phyloP scores from a whole-genome alignment of 139 green algal genomes.

The Chlamydomonas schloesseri region DNA sequence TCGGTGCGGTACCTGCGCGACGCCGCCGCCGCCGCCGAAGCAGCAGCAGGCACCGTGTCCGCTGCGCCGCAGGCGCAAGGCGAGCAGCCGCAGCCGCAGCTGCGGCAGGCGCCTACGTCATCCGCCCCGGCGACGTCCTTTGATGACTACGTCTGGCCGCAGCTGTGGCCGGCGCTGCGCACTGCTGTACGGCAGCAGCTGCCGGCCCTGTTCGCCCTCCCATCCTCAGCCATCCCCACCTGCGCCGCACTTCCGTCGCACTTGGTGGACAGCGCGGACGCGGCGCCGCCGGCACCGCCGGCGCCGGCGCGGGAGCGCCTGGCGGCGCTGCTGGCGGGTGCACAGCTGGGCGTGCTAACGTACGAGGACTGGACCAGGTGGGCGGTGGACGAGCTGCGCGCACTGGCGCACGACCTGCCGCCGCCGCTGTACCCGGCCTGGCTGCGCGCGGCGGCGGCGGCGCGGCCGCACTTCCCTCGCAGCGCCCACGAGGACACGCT shows the following conservation, averaged over 20 bases:
- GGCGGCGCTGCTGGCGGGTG: not conserved
- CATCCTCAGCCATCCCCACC: not conserved
- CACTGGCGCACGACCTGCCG: constrained; percentile 3
- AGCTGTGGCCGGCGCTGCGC: constrained; percentile 23
- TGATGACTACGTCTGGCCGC: not conserved
- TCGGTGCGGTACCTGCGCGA: not conserved
- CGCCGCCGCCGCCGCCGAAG: not conserved
- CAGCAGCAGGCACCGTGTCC: not conserved
- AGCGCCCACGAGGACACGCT: constrained; percentile 21
- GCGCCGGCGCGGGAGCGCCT: constrained; percentile 6
- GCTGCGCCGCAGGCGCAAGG: not conserved
- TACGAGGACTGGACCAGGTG: not conserved
- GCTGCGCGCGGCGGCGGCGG: not conserved
- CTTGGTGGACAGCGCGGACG: too few species aligned
- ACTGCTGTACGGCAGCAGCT: not conserved
- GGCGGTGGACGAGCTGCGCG: not conserved
- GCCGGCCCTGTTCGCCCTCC: not conserved
- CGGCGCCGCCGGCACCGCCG: not conserved
- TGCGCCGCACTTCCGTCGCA: not conserved
- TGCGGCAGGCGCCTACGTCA: too few species aligned
- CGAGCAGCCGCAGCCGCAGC: too few species aligned
- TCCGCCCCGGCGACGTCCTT: not conserved
- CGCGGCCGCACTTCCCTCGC: not conserved
- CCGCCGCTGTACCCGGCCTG: constrained; percentile 2
- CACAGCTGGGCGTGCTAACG: not conserved